Percentiles rank a stretch among this genome's conserved stretches.
These are phyloP conservation scores for Termitomyces sp. DNA, from an alignment of 768 basidiomycete genomes.

Conservation along the genomic window DNA sequence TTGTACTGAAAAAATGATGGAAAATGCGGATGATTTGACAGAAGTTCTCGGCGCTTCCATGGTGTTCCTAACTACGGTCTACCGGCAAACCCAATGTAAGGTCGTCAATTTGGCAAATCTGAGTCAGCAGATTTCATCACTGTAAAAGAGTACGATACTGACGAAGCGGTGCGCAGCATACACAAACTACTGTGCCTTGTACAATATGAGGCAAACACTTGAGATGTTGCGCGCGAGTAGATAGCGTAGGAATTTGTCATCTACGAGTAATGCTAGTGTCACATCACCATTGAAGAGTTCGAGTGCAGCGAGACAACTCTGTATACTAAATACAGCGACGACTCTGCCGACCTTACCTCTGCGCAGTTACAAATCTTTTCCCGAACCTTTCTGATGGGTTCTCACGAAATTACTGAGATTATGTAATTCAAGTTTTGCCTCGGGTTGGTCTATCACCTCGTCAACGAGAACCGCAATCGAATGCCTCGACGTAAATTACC, in stretches of 20 bases:
- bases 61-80: neutral
- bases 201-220: neutral
- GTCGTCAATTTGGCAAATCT: neutral
- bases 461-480: neutral
- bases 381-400: too few relatives aligned
- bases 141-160: neutral
- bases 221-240: neutral
- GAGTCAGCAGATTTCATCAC: neutral
- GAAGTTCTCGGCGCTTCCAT: neutral
- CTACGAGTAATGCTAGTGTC: too few relatives aligned
- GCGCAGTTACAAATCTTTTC: too few relatives aligned
- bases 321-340: neutral
- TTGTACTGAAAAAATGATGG: neutral
- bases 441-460: neutral
- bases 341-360: too few relatives aligned
- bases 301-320: neutral
- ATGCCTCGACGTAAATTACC: conserved; percentile 40
- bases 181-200: neutral
- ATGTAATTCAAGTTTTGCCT: neutral
- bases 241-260: neutral
- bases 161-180: neutral
- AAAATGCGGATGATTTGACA: neutral
- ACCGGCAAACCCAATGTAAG: neutral
- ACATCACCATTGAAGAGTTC: neutral
- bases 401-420: neutral